Base-by-base conservation (phyloP, 352 stramenopile species). In the Pythium dissimile region DNA sequence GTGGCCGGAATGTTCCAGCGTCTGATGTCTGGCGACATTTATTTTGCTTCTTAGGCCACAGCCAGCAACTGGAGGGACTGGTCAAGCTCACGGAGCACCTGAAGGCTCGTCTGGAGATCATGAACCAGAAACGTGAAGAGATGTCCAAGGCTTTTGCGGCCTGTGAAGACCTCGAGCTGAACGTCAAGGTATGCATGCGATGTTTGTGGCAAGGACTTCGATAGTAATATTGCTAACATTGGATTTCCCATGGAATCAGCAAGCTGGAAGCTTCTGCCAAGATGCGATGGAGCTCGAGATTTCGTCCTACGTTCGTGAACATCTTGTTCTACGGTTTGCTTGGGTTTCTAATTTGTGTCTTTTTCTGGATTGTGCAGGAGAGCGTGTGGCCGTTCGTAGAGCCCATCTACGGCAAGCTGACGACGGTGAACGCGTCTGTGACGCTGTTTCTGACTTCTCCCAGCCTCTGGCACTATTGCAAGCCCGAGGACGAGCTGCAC, bases 401-500 rank as follows among this genome's bases (percentile, higher is more conserved):
- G 50, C 69, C 81, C 30, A 85, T 93, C n/a, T 77, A 81, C 53
- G 58, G 74, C 44, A 89, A 92, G 57, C 68, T 95, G 7, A 54
- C 67, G 59, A 74, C 68, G 12, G 68, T 95, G 12, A 75, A 83
- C 52, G 77, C 72, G 45, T 86, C 77, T 20, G 76, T 90, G 32
- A 73, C 69, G 30, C 56, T 90, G 12, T 95, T 95, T 54, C 59
- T 88, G 37, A 73, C 72, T 24, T 78, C 72, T 1, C 83, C 80
- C 5, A 85, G 79, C 42, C 38, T 93, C 26, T 95, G 80, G 73
- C 85, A 95, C 66, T 95, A 87, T 60, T 92, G 83, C 77, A 88
- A 90, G 59, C 75, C 75, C 1, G 80, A 93, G 56, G 76, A 89
- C 43, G 77, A 73, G 43, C 77, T 93, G 66, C 72, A 85, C 65